Conservation (phyloP, 805 yeast genomes). For the Starmerella powellii region DNA sequence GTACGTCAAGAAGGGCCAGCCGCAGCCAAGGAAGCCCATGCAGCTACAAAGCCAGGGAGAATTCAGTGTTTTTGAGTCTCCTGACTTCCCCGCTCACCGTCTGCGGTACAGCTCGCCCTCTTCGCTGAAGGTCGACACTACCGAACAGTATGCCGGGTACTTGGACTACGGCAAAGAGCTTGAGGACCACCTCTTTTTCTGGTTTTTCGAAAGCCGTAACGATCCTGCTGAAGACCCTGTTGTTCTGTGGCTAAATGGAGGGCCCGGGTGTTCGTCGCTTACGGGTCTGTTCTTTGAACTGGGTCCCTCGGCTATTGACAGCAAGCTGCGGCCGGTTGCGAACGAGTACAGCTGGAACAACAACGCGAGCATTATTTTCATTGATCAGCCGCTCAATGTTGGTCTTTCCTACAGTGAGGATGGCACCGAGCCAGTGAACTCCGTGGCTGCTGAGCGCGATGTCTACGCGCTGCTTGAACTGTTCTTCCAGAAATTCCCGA, state of each 20-base stretch:
- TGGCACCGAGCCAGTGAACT: constrained; percentile 26
- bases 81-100: neutral
- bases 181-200: constrained; percentile 72
- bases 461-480: constrained; percentile 76
- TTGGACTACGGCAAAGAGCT: constrained; percentile 60
- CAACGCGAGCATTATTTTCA: constrained; percentile 81
- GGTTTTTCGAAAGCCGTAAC: constrained; percentile 77
- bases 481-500: constrained; percentile 80
- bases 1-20: neutral
- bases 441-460: constrained; percentile 67
- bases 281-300: constrained; percentile 91
- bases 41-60: neutral
- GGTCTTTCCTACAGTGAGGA: constrained; percentile 66
- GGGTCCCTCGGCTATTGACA: constrained; percentile 77
- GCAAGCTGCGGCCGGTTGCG: constrained; percentile 53
- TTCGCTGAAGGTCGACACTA: constrained; percentile 64
- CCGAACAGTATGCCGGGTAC: constrained; percentile 67
- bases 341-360: constrained; percentile 87
- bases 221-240: constrained; percentile 83
- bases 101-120: constrained; percentile 34
- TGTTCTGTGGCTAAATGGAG: constrained; percentile 86
- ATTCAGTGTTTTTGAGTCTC: neutral
- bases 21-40: too few species aligned
- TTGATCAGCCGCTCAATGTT: constrained; percentile 91
- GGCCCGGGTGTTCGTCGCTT: constrained; percentile 90